These are phyloP conservation scores for Streptanthus diversifolius DNA, from an alignment of 345 rosid species.

Conservation along the genomic window DNA sequence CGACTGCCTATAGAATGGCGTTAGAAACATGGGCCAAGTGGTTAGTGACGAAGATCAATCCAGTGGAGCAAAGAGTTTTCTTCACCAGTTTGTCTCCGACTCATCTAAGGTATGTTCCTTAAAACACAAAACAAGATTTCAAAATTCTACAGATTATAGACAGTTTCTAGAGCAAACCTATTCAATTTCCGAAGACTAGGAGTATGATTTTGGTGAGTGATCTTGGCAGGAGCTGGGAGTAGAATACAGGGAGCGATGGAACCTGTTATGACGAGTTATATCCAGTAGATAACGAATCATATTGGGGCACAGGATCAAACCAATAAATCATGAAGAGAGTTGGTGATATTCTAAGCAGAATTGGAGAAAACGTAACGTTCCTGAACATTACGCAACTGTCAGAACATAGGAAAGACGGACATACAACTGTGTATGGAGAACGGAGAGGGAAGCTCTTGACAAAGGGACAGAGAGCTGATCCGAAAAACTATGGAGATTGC, in stretches of 20 bases:
- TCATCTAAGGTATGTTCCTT: slow-evolving; percentile 65
- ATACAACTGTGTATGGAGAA: slow-evolving; percentile 71
- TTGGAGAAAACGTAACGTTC: slow-evolving; percentile 55
- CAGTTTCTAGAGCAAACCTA: background rate
- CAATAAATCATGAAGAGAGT: slow-evolving; percentile 68
- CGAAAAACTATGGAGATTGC: slow-evolving; percentile 68
- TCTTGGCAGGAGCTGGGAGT: slow-evolving; percentile 83
- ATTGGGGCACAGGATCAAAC: slow-evolving; percentile 92
- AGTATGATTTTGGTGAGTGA: slow-evolving; percentile 4
- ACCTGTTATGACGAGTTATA: slow-evolving; percentile 71
- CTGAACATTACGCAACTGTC: slow-evolving; percentile 77
- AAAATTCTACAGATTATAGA: background rate
- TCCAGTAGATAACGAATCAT: slow-evolving; percentile 57
- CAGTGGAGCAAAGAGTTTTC: slow-evolving; percentile 66
- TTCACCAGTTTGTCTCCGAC: slow-evolving; percentile 96
- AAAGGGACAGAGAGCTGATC: slow-evolving; percentile 62
- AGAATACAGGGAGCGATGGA: slow-evolving; percentile 70
- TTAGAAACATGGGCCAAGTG: slow-evolving; percentile 86
- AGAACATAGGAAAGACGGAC: slow-evolving; percentile 83
- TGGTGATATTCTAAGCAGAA: slow-evolving; percentile 38
- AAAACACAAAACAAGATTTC: background rate
- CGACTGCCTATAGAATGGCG: slow-evolving; percentile 68
- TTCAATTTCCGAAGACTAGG: background rate
- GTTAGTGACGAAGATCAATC: slow-evolving; percentile 61
- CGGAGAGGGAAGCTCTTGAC: slow-evolving; percentile 80